Evolutionary conservation across 345 rosid species (phyloP), one percentile per base, ranked within the genome.

Genomic region (Eucalyptus camaldulensis): DNA sequence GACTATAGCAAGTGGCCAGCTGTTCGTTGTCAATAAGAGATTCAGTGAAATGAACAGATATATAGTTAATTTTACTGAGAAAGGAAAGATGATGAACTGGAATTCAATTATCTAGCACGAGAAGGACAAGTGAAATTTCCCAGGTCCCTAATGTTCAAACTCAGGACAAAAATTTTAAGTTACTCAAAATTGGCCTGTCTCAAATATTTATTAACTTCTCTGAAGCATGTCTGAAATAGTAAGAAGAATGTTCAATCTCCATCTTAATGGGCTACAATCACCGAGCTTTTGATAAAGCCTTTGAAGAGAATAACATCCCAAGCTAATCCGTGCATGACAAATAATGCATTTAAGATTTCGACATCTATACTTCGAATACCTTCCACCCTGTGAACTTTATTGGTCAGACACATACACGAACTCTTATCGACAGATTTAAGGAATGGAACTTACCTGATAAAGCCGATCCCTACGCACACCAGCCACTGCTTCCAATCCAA

Each of bases 1-100:
- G 16, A 93, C 88, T 2, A 94, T 51, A 2, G 99, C 99, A 2
- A 98, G 98, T 81, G 99, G 99, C 99, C 99, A 98, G 91, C 99
- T 98, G 96, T 89, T 85, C 44, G 3, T 86, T 22, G 87, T 0
- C 87, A 86, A 51, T 86, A 22, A 40, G 27, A 37, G 0, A 76
- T 76, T 76, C 83, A 76, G 45, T 40, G 14, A 76, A 76, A 76
- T 10, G 45, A 76, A 76, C 27, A 76, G 83, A 76, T 72, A 72
- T 1, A 21, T 76, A 37, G 27, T 37, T 76, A 69, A 69, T 69
- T 19, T 76, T 76, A 21, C 47, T 10, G 83, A 40, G 81, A 19
- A 72, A 72, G 83, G 0, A 72, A 72, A 72, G 45, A 37, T 10
- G 44, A 37, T 72, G 45, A 72, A 72, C 25, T 72, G 83, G 27